Evolutionary conservation across 2,329 filamentous ascomycete genomes (phyloP), one percentile per base, ranked within the genome.

Genomic region (Talaromyces sp.): DNA sequence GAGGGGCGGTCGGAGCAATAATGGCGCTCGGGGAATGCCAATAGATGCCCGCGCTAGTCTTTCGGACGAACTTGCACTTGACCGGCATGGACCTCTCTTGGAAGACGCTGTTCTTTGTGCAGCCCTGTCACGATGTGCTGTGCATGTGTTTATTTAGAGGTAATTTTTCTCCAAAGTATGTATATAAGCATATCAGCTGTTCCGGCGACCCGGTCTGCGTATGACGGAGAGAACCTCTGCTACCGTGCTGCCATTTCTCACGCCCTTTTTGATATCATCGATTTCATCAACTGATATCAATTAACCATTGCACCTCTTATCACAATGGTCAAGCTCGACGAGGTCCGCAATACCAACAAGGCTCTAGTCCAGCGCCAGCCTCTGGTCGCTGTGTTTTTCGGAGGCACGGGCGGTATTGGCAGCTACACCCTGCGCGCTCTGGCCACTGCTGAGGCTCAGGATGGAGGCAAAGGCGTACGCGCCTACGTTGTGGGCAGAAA

Each of bases 401-500:
- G 54, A 10, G 59, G 59, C 27, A 61, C 59, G 8, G 56, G 54
- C 21, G 59, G 59, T 38, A 61, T 61, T 27, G 59, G 48, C 21
- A 55, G 57, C 21, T 56, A 61, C 26, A 29, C 59, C 11, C 17
- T 61, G 8, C 54, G 55, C 29, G 59, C 59, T 11, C 41, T 61
- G 12, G 50, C 50, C 4, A 56, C 9, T 11, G 59, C 59, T 14
- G 59, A 61, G 46, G 59, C 55, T 3, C 8, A 61, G 21, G 21
- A 57, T 21, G 21, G 29, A 10, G 59, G 59, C 17, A 57, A 55
- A 57, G 59, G 59, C 9, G 38, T 61, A 2, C 59, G 55, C 11
- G 55, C 55, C 32, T 61, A 57, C 29, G 57, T 61, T 6, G 59
- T 61, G 3, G 59, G 48, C 19, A 50, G 59, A 31, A 61, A 61